Evolutionary conservation across 2,329 filamentous ascomycete genomes (phyloP).

Genomic region (Nigrospora sphaerica): DNA sequence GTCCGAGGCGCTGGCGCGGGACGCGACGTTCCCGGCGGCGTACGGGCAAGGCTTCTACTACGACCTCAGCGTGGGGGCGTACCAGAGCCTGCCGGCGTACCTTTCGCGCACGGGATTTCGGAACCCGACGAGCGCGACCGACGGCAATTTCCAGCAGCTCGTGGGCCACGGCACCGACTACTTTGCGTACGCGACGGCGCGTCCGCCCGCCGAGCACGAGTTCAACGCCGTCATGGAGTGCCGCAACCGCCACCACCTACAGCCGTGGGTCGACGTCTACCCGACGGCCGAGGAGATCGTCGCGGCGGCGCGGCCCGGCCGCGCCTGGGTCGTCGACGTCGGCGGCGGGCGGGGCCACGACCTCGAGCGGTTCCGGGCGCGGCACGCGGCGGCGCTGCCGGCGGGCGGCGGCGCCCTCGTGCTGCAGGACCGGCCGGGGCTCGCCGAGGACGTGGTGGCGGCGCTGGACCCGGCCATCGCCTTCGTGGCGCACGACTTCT

Average conservation of each 20-base stretch:
- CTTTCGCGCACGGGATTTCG: slow-evolving; percentile 7
- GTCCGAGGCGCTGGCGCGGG: slow-evolving; percentile 4
- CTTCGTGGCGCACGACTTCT: slow-evolving; percentile 26
- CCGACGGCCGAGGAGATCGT: not conserved
- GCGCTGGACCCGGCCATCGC: slow-evolving; percentile 15
- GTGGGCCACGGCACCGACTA: not conserved
- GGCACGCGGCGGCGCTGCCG: not conserved
- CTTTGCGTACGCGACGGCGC: not conserved
- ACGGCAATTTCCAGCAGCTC: slow-evolving; percentile 8
- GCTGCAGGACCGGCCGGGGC: slow-evolving; percentile 24
- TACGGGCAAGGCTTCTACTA: slow-evolving; percentile 9
- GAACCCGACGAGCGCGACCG: slow-evolving; percentile 8
- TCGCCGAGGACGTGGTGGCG: slow-evolving; percentile 10
- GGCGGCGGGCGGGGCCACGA: slow-evolving; percentile 4
- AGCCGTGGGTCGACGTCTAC: not conserved
- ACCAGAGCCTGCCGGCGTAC: slow-evolving; percentile 7
- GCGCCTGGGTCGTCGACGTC: slow-evolving; percentile 5
- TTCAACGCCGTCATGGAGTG: slow-evolving; percentile 4
- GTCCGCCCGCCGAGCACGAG: slow-evolving; percentile 1
- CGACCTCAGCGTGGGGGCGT: slow-evolving; percentile 8
- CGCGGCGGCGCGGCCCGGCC: slow-evolving; percentile 4
- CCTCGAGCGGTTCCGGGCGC: not conserved
- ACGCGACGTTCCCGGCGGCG: slow-evolving; percentile 4
- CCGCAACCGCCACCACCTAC: not conserved
- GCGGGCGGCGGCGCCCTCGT: slow-evolving; percentile 17